Base-by-base conservation (phyloP, 305 asterid genomes). In the Fraxinus dipetala region DNA sequence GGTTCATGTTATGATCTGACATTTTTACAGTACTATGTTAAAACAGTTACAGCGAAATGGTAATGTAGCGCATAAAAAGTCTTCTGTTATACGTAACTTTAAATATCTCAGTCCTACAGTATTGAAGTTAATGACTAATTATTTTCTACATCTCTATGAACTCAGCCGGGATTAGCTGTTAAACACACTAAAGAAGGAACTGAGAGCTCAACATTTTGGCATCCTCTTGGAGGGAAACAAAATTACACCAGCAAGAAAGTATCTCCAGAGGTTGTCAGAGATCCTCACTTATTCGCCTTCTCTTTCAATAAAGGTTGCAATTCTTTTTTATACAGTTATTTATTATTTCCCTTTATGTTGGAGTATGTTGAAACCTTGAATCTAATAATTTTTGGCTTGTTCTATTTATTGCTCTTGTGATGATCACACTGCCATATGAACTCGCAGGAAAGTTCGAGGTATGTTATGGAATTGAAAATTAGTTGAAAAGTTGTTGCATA, bases 111-210 rank as follows among this genome's bases (percentile, higher is more conserved):
- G 63, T 54, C 63, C 9, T n/a, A 54, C 63, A 9, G 63, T n/a
- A 54, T 54, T 54, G 63, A 24, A 54, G 63, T n/a, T 54, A n/a
- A 54, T 54, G 80, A 81, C 28, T 76, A 79, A 31, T 74, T 11
- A 59, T 82, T 75, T 76, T 51, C 75, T 35, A 34, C 80, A 32
- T 85, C 34, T 78, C 79, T 32, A 67, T 80, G 78, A 87, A 76
- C 75, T 79, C 94, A 91, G 95, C 93, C 92, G 2, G 95, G 95
- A 77, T 86, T 88, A 59, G 54, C 89, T 51, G 36, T 91, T 75
- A 91, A 91, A 85, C 88, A 89, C 87, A 85, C 92, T 63, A 91
- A 91, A 87, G 95, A 91, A 85, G 95, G 95, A 84, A 90, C 92
- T 3, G 95, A 91, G 85, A 91, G 84, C 87, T 88, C 94, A 30